Evolutionary conservation across 305 asterid species (phyloP).

Genomic region (Nicotiana rustica): DNA sequence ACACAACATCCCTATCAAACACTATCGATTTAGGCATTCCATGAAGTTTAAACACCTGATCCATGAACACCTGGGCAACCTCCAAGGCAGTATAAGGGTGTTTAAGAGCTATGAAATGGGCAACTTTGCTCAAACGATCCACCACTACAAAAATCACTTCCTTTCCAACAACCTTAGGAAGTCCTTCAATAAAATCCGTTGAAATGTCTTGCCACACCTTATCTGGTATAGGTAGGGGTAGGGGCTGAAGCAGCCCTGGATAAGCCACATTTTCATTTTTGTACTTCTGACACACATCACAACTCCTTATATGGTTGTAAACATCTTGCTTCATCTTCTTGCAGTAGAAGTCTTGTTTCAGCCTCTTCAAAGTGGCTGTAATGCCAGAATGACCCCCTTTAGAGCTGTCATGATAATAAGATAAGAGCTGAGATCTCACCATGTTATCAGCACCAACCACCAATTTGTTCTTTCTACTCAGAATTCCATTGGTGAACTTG

Average conservation of each 20-base stretch:
- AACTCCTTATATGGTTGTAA: neutral
- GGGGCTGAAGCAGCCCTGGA: neutral
- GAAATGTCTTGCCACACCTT: neutral
- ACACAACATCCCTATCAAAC: neutral
- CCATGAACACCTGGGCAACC: neutral
- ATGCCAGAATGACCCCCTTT: neutral
- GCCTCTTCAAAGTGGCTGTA: neutral
- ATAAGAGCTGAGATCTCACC: too few species aligned
- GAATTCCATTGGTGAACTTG: too few species aligned
- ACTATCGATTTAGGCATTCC: neutral
- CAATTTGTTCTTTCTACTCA: too few species aligned
- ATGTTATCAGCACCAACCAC: too few species aligned
- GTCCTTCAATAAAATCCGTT: neutral
- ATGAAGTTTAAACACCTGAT: neutral
- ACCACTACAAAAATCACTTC: neutral
- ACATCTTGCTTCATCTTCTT: neutral
- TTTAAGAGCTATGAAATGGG: neutral
- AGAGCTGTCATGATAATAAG: neutral
- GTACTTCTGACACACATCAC: neutral
- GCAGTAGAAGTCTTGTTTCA: neutral
- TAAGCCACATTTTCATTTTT: neutral
- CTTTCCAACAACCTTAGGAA: neutral
- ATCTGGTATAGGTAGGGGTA: neutral
- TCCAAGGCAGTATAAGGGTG: neutral
- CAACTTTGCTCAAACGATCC: neutral